Base-by-base conservation (phyloP, 352 stramenopile genomes). In the Phytophthora palmivora region DNA sequence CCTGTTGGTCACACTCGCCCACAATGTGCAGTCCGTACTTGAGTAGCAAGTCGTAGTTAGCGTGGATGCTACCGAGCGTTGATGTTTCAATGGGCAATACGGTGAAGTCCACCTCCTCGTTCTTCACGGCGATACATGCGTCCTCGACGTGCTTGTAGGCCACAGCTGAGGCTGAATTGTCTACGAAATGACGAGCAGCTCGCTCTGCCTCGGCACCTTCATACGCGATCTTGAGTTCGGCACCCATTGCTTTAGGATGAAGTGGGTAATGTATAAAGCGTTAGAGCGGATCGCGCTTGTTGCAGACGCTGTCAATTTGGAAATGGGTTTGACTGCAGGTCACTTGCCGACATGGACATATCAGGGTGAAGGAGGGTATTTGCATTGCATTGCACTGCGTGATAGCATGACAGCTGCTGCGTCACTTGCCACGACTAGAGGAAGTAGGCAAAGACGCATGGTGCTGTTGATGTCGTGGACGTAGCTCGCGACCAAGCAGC, bases 81-180 rank as follows among this genome's bases (percentile, higher is more conserved):
- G 91, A 97, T 70, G 98, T 98, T 78, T 99, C 97, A 50, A 99
- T 97, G 19, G 96, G 94, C 6, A 99, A 58, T 37, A 98, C 87
- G 9, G 84, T 94, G 76, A 98, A 99, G 64, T 98, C 93, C 49
- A 86, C 92, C 51, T 98, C 87, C 28, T 91, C 85, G 42, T 79
- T 55, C 34, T 83, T 67, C 1, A 92, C 83, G 10, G 82, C 82
- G 18, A 67, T 58, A 64, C 88, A 91, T 8, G 78, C 82, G 14
- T 82, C 78, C 18, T 71, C 49, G 16, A 33, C 47, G 55, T 45
- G 43, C 46, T 71, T 67, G 55, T 65, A 68, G 24, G 21, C 52
- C 46, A 88, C 79, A 8, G 86, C 22, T n/a, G 49, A 67, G 26
- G 54, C 54, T 32, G 59, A 62, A 16, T 70, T 67, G 43, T 70